These are phyloP conservation scores for Chiua sp. DNA, from an alignment of 1,284 basidiomycete genomes.

Conservation along the genomic window DNA sequence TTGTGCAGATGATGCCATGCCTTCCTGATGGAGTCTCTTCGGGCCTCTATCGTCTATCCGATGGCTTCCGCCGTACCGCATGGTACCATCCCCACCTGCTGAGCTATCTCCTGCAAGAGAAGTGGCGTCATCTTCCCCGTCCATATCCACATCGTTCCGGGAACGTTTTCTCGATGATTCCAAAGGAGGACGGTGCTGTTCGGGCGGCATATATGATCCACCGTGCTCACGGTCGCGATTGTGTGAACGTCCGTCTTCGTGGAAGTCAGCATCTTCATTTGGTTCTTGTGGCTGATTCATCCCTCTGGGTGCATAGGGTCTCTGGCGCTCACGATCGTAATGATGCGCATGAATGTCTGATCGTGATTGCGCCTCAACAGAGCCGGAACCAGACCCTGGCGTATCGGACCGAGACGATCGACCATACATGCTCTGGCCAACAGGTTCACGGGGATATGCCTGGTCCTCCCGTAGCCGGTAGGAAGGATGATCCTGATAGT, in stretches of 20 bases:
- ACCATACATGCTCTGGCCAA: conserved; percentile 38
- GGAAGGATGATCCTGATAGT: conserved; percentile 41
- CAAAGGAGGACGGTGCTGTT: conserved; percentile 35
- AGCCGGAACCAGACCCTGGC: conserved; percentile 54
- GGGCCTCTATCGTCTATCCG: conserved; percentile 54
- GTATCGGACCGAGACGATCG: conserved; percentile 58
- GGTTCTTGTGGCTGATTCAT: conserved; percentile 38
- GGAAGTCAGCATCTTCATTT: conserved; percentile 54
- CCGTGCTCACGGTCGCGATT: conserved; percentile 38
- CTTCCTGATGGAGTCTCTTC: conserved; percentile 60
- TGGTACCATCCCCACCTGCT: conserved; percentile 38
- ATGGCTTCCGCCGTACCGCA: conserved; percentile 34
- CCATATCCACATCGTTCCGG: conserved; percentile 66
- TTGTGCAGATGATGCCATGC: conserved; percentile 38
- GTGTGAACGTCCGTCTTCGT: conserved; percentile 52
- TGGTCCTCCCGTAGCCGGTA: conserved; percentile 52
- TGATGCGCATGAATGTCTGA: conserved; percentile 49
- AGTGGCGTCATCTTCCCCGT: conserved; percentile 50
- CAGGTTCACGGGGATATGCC: conserved; percentile 49
- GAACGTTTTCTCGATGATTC: conserved; percentile 57
- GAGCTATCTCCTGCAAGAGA: conserved; percentile 39
- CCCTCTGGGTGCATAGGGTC: conserved; percentile 52
- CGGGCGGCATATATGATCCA: conserved; percentile 36
- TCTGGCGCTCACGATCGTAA: conserved; percentile 49
- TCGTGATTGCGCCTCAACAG: conserved; percentile 50